Evolutionary conservation across 208 protist species (phyloP), one percentile per base, ranked within the genome.

Genomic region (Herpetomonas muscarum): DNA sequence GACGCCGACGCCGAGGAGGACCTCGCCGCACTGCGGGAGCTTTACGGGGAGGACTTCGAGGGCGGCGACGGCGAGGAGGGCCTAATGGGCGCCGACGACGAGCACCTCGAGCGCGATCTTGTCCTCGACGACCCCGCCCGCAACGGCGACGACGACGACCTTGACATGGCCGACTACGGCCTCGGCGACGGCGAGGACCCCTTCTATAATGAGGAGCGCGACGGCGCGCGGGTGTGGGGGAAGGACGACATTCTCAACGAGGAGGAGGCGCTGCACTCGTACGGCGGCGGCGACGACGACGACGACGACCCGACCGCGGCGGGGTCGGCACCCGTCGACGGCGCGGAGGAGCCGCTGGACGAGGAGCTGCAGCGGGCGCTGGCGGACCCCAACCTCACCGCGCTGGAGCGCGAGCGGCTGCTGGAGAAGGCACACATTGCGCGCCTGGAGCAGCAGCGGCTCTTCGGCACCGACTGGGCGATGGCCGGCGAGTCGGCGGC

Each of bases 41-140:
- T 95, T 65, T 95, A 95, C 72, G 89, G 89, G 30, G 85, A 88
- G 21, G 89, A 92, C 70, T 93, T 90, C 47, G 85, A 90, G 13
- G 76, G 81, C 28, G 80, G 87, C 55, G 83, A 84, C 28, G 80
- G 87, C 55, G 83, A 61, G n/a, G 74, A 70, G 12, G 76, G 65
- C 46, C 55, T 64, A 5, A 36, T 75, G 0, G 67, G 54, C 1
- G 69, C 61, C 21, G 68, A 77, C 3, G 77, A 77, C 25, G 76
- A 79, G 13, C 70, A 65, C 28, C 59, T 45, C 13, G 60, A 65
- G 15, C 63, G 56, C 19, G 47, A 47, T 25, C 45, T 39, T 48
- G 28, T 34, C 36, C 37, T 58, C 48, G 51, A 52, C 49, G 41
- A 41, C 36, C 53, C 49, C 13, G 49, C 46, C 21, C 53, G 57